These are phyloP conservation scores for Chamaenerion angustifolium DNA, from an alignment of 345 rosid species.

Conservation along the genomic window DNA sequence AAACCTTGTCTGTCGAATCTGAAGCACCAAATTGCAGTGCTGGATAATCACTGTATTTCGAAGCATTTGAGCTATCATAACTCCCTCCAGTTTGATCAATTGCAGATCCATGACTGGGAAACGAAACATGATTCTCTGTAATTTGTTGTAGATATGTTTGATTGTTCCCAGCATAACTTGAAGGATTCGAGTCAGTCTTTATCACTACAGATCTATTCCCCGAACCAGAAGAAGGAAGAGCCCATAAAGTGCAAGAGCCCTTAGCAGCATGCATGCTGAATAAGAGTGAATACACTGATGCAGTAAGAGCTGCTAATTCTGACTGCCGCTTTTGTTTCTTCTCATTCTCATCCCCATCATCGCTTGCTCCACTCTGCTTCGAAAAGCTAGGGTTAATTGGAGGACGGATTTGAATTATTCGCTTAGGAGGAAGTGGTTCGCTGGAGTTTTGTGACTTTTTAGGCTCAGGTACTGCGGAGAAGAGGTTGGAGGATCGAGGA, in stretches of 20 bases:
- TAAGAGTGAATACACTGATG: slow-evolving; percentile 54
- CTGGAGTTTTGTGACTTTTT: slow-evolving; percentile 23
- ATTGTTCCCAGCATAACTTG: too few relatives aligned
- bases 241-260: slow-evolving; percentile 52
- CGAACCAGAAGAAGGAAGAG: slow-evolving; percentile 36
- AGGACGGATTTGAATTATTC: slow-evolving; percentile 61
- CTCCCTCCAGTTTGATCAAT: slow-evolving; percentile 17
- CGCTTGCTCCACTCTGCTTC: slow-evolving; percentile 19
- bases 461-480: slow-evolving; percentile 13
- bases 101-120: slow-evolving; percentile 15
- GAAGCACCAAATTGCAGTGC: neutral
- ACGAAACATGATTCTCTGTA: slow-evolving; percentile 7
- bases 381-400: slow-evolving; percentile 25
- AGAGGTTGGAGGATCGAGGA: slow-evolving; percentile 6
- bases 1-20: neutral
- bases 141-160: slow-evolving; percentile 8
- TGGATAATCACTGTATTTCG: neutral
- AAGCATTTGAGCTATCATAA: neutral
- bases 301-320: slow-evolving; percentile 10
- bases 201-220: slow-evolving; percentile 49
- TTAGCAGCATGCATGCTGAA: slow-evolving; percentile 71
- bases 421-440: slow-evolving; percentile 12
- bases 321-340: slow-evolving; percentile 28
- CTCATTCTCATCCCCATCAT: slow-evolving; percentile 31
- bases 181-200: slow-evolving; percentile 27